Percentiles rank a stretch among this genome's conserved stretches.
These are phyloP conservation scores for Coriaria nepalensis DNA, from an alignment of 306 rosid species.

Conservation along the genomic window DNA sequence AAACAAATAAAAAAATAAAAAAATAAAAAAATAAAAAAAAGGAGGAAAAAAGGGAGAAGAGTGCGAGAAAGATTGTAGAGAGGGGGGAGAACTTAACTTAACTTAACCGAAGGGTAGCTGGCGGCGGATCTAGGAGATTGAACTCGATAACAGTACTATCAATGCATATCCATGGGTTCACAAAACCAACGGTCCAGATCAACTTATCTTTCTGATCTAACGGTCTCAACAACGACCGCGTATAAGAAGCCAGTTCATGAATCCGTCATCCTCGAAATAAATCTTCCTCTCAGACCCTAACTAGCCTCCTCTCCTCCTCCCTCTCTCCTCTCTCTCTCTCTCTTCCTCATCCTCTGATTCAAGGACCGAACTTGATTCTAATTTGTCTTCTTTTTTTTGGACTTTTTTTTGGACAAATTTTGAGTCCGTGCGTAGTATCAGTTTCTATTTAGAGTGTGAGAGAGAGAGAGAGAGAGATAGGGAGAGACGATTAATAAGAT, in stretches of 20 bases:
- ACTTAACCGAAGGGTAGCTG: slow-evolving; percentile 23
- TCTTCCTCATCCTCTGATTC: slow-evolving; percentile 2
- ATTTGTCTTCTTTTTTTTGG: not conserved
- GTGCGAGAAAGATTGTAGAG: no score
- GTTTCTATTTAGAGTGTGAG: not conserved
- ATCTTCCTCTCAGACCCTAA: slow-evolving; percentile 32
- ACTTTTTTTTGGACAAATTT: not conserved
- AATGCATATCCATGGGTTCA: slow-evolving; percentile 26
- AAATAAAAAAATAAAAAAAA: not conserved
- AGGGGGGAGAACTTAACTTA: no score
- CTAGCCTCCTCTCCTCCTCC: slow-evolving; percentile 21
- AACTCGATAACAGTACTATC: slow-evolving; percentile 2
- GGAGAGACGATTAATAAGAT: slow-evolving; percentile 23
- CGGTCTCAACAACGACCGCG: slow-evolving; percentile 34
- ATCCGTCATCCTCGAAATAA: slow-evolving; percentile 42
- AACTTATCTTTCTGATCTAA: slow-evolving; percentile 22
- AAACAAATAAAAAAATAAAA: no score
- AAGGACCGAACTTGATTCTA: not conserved
- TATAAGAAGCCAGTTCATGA: slow-evolving; percentile 47
- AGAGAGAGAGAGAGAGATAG: slow-evolving; percentile 1
- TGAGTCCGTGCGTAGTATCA: slow-evolving; percentile 5
- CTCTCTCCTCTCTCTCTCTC: slow-evolving; percentile 22
- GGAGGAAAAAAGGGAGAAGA: not conserved
- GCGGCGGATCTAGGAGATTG: slow-evolving; percentile 60
- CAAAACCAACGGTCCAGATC: slow-evolving; percentile 23